Conservation (phyloP, 805 yeast species). For the Spathaspora hagerdaliae region DNA sequence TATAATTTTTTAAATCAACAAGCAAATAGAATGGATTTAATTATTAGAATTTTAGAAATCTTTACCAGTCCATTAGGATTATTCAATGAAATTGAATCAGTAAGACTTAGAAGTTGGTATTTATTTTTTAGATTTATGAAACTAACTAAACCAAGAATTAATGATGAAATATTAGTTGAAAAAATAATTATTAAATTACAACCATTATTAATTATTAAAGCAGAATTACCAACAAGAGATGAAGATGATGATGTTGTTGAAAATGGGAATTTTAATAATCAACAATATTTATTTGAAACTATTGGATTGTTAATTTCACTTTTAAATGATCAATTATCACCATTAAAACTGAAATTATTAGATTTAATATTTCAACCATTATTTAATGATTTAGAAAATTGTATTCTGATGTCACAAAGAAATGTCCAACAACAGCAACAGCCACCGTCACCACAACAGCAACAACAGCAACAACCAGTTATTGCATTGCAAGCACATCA, state of each 20-base stretch:
- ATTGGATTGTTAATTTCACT: conserved; percentile 71
- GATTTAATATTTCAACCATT: conserved; percentile 73
- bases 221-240: conserved; percentile 50
- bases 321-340: conserved; percentile 15
- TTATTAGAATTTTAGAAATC: conserved; percentile 63
- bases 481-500: conserved; percentile 78
- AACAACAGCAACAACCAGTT: conserved; percentile 21
- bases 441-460: background rate
- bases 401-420: too few species aligned
- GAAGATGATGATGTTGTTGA: conserved; percentile 48
- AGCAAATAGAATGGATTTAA: conserved; percentile 35
- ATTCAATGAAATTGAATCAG: conserved; percentile 68
- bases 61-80: conserved; percentile 81
- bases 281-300: conserved; percentile 80
- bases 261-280: conserved; percentile 65
- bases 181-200: conserved; percentile 59
- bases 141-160: conserved; percentile 58
- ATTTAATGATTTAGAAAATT: conserved; percentile 64
- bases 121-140: conserved; percentile 79
- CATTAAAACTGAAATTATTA: conserved; percentile 42
- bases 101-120: conserved; percentile 86
- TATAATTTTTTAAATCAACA: conserved; percentile 50
- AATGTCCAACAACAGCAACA: too few species aligned
- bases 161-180: conserved; percentile 43
- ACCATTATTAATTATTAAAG: conserved; percentile 60